Base-by-base conservation (phyloP, 371 early-diverging fungal genomes). In the Mortierella sp. region DNA sequence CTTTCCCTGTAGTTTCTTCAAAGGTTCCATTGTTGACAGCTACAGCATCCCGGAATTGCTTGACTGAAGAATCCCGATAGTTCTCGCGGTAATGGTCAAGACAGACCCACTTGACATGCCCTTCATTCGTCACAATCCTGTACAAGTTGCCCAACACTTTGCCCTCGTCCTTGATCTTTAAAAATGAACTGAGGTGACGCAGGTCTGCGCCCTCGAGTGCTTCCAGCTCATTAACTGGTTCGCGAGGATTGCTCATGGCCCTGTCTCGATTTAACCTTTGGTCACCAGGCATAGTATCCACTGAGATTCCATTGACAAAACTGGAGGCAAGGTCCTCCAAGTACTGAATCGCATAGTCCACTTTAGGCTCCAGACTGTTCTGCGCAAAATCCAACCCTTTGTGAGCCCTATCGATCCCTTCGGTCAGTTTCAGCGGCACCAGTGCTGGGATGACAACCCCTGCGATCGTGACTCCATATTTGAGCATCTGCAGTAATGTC, bases 101-200 rank as follows among this genome's bases (percentile, higher is more conserved):
- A 28, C 79, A 78, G 26, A 78, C 79, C 79, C 79, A 78, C 49
- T 78, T 78, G 55, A 74, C 79, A 74, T 74, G 79, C 0, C 79
- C 79, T 35, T 73, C 74, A 2, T 8, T 28, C 20, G 79, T 74
- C 28, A 74, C 75, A 16, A 59, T 68, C 62, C 79, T 62, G 68
- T 74, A 79, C 24, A 79, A 62, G 52, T 79, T 79, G 0, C 79
- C 79, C 5, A 79, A 57, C 20, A 68, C 71, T 24, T 54, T 74
- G 30, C 64, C 47, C 37, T 79, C 72, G 35, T 79, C 79, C 51
- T 62, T 79, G 51, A 58, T 47, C 57, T 68, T 73, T 28, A 79
- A 54, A 43, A 74, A 79, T 9, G 70, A 52, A 14, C 68, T 59
- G 55, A 79, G 26, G 5, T 74, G 70, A 2, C 79, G 70, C 26